Evolutionary conservation across 352 stramenopile genomes (phyloP).

Genomic region (Globisporangium canariense): DNA sequence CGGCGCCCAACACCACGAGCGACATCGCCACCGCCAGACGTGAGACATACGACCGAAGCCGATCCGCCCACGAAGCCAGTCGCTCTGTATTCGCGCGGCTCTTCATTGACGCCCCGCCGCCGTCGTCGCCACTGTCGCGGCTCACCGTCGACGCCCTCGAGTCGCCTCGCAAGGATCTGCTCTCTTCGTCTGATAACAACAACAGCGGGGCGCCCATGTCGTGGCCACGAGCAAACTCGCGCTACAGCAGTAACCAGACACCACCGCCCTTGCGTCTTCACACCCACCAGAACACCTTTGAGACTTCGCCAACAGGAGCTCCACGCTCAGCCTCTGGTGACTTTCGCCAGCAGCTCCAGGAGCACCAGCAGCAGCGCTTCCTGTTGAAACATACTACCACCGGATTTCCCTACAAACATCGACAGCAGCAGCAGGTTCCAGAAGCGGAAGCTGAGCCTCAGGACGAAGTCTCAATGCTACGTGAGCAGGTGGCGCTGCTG

Average conservation of each 20-base stretch:
- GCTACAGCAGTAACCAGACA: constrained; percentile 2
- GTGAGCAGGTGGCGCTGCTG: constrained; percentile 56
- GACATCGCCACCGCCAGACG: neutral
- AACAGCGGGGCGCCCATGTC: neutral
- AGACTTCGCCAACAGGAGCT: neutral
- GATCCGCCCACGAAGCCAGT: neutral
- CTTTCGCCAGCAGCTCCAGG: constrained; percentile 9
- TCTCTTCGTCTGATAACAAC: neutral
- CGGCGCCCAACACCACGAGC: neutral
- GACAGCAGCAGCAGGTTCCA: neutral
- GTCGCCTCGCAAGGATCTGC: constrained; percentile 2
- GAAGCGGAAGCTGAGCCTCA: constrained; percentile 15
- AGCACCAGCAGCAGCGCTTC: constrained; percentile 10
- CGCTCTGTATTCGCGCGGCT: constrained; percentile 5
- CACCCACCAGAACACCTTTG: neutral
- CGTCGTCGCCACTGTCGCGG: constrained; percentile 6
- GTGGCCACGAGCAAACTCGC: constrained; percentile 7
- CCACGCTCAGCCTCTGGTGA: neutral
- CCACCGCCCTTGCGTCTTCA: neutral
- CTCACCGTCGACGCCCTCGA: constrained; percentile 5
- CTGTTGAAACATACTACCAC: neutral
- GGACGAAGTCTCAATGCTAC: constrained; percentile 39
- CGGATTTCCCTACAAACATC: neutral
- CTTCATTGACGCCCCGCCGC: neutral
- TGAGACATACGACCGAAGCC: neutral